Evolutionary conservation across 352 stramenopile genomes (phyloP).

Genomic region (Phytophthora pseudosyringae): DNA sequence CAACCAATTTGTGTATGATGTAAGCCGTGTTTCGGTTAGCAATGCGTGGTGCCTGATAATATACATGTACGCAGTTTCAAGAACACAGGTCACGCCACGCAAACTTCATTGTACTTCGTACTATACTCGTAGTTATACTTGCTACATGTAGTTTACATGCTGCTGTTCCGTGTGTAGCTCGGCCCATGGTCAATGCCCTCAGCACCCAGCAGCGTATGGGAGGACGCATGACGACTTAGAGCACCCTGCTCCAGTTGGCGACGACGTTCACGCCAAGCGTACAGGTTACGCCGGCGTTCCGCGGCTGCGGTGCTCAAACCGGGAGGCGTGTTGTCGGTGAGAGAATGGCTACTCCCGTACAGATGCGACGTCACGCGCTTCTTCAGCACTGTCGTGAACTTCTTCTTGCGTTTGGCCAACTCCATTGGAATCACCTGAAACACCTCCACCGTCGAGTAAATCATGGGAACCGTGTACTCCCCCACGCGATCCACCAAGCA

Average conservation of each 20-base stretch:
- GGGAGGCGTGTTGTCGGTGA: constrained; percentile 14
- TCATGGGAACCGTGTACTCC: constrained; percentile 46
- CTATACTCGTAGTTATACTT: constrained; percentile 16
- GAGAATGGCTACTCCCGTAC: constrained; percentile 4
- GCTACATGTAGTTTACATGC: constrained; percentile 32
- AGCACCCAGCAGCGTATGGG: constrained; percentile 18
- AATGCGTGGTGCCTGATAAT: no score
- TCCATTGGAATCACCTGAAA: constrained; percentile 47
- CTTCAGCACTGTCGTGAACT: constrained; percentile 43
- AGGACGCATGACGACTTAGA: constrained; percentile 29
- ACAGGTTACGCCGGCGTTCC: constrained; percentile 34
- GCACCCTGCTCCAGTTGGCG: constrained; percentile 33
- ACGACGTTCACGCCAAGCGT: constrained; percentile 39
- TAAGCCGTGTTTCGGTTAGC: no score
- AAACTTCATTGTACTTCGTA: constrained; percentile 2
- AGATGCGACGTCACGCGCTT: constrained; percentile 24
- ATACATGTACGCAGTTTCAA: no score
- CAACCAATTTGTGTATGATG: no score
- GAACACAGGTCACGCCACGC: no score
- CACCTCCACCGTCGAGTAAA: constrained; percentile 47
- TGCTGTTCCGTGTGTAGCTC: constrained; percentile 22
- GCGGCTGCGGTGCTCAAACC: constrained; percentile 31
- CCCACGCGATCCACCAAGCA: constrained; percentile 44
- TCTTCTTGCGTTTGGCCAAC: constrained; percentile 44
- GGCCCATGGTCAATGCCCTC: constrained; percentile 5